A percentile compares a stretch with the other conserved stretches of the same genome.
These are phyloP conservation scores for Parmelia sp. DNA, from an alignment of 495 filamentous ascomycete species.

Conservation along the genomic window DNA sequence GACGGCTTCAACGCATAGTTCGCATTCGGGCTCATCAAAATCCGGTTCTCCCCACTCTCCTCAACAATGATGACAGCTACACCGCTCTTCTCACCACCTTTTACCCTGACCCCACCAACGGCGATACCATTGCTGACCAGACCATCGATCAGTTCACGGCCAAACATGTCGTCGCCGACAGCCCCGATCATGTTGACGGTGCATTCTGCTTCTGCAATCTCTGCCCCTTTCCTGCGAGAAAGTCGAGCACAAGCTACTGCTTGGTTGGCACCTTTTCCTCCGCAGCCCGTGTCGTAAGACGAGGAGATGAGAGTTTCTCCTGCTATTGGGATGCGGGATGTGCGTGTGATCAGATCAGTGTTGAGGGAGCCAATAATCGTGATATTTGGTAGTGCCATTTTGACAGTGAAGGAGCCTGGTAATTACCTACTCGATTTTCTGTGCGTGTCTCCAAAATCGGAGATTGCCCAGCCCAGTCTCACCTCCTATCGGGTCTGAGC, in stretches of 20 bases:
- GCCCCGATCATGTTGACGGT: slow-evolving; percentile 30
- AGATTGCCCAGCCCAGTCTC: neutral
- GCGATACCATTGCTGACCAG: slow-evolving; percentile 59
- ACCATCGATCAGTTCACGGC: slow-evolving; percentile 37
- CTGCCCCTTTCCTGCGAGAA: slow-evolving; percentile 47
- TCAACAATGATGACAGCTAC: slow-evolving; percentile 82
- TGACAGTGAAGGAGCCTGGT: neutral
- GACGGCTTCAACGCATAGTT: slow-evolving; percentile 52
- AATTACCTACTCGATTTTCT: neutral
- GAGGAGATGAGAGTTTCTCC: slow-evolving; percentile 85
- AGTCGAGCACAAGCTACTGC: slow-evolving; percentile 71
- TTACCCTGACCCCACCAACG: slow-evolving; percentile 44
- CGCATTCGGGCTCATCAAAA: slow-evolving; percentile 72
- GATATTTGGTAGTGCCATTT: slow-evolving; percentile 43
- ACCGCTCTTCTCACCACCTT: slow-evolving; percentile 58
- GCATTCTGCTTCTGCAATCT: slow-evolving; percentile 4
- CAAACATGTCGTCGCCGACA: slow-evolving; percentile 68
- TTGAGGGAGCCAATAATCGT: slow-evolving; percentile 89
- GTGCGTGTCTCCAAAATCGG: neutral
- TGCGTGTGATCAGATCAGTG: slow-evolving; percentile 81
- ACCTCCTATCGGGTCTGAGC: too few relatives aligned
- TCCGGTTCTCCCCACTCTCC: slow-evolving; percentile 74
- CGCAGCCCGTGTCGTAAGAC: slow-evolving; percentile 70
- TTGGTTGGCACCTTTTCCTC: slow-evolving; percentile 96
- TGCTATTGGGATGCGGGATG: slow-evolving; percentile 69